Conservation (phyloP, 345 rosid genomes). For the Geranium rotundifolium region DNA sequence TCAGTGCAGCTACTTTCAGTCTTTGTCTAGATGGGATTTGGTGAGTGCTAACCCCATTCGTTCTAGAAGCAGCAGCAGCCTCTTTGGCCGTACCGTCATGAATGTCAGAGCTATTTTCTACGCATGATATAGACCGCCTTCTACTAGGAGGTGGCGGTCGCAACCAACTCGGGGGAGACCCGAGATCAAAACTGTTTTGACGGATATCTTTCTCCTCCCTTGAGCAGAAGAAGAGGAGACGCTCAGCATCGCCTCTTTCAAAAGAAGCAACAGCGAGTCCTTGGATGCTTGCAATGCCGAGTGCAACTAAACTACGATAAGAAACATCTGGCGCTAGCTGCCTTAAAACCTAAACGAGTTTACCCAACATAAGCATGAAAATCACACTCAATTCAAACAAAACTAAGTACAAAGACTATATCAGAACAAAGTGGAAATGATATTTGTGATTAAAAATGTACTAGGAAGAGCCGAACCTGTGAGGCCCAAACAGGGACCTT, state of each 20-base stretch:
- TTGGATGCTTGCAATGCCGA: constrained; percentile 43
- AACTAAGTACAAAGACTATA: background rate
- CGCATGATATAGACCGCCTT: constrained; percentile 18
- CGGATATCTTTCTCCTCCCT: constrained; percentile 10
- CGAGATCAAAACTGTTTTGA: background rate
- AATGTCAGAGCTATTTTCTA: constrained; percentile 10
- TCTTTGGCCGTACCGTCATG: background rate
- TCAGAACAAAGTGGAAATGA: background rate
- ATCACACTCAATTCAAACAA: background rate
- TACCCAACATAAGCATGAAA: background rate
- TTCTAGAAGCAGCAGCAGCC: background rate
- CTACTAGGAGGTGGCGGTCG: constrained; percentile 35
- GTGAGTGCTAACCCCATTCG: background rate
- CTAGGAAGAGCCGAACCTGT: constrained; percentile 30
- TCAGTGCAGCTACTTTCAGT: constrained; percentile 36
- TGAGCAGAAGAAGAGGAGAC: constrained; percentile 27
- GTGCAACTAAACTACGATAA: constrained; percentile 33
- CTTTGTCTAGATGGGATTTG: constrained; percentile 11
- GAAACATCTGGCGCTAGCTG: constrained; percentile 38
- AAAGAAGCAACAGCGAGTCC: constrained; percentile 44
- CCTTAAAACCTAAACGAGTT: constrained; percentile 25
- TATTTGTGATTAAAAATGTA: background rate
- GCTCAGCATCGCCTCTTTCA: constrained; percentile 34
- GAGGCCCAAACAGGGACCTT: constrained; percentile 43
- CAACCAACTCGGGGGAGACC: constrained; percentile 28